Evolutionary conservation across 2,329 filamentous ascomycete species (phyloP).

Genomic region (Torrubiella hemipterigena): DNA sequence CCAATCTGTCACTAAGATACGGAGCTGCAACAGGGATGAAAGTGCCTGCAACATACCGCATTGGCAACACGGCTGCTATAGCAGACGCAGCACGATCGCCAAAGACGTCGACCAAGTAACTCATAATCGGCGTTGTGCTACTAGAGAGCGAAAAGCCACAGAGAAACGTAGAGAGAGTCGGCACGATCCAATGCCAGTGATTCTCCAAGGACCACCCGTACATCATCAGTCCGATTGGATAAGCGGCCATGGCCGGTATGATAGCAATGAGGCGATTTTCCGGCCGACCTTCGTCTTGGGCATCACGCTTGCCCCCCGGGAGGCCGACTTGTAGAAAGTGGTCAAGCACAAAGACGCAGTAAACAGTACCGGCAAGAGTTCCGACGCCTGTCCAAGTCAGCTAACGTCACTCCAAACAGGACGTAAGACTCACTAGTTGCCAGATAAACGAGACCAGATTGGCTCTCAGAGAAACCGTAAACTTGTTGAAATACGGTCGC

Average conservation of each 20-base stretch:
- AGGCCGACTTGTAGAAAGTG: background rate
- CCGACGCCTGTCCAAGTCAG: no score
- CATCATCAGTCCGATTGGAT: background rate
- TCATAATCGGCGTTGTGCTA: background rate
- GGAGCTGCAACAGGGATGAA: conserved; percentile 6
- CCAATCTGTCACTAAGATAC: conserved; percentile 6
- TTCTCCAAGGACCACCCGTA: background rate
- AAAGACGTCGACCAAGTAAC: background rate
- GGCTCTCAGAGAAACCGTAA: background rate
- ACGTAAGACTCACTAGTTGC: background rate
- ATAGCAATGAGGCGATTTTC: background rate
- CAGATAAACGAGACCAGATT: background rate
- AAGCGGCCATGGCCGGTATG: background rate
- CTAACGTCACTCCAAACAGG: no score
- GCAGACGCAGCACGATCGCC: background rate
- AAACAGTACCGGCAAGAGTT: background rate
- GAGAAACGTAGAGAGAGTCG: background rate
- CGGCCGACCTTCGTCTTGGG: background rate
- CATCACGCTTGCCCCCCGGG: background rate
- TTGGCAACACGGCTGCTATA: background rate
- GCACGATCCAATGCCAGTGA: background rate
- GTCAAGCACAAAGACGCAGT: background rate
- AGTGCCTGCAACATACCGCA: background rate
- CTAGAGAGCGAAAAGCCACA: background rate
- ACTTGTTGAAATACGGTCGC: background rate